A percentile compares a stretch with the other conserved stretches of the same genome.
Conservation (phyloP, 208 protist species). For the Trichomonas tenax region DNA sequence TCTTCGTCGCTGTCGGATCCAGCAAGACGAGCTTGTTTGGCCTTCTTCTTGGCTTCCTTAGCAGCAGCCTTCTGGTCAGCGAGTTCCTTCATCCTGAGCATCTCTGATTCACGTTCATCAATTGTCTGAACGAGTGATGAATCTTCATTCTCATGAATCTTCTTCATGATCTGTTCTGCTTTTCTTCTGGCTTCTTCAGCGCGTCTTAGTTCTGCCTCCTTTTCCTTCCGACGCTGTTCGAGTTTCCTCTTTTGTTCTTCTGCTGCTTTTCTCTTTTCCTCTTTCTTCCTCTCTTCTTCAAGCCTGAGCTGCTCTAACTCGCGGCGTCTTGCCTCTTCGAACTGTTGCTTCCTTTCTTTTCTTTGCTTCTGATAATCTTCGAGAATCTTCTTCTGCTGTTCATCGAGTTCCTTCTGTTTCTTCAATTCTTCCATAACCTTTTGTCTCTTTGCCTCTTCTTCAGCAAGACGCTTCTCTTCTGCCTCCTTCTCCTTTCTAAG, state of each 20-base stretch:
- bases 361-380: not conserved
- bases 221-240: not conserved
- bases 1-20: too few relatives aligned
- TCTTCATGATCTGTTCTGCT: not conserved
- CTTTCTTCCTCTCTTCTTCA: not conserved
- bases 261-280: not conserved
- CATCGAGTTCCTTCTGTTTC: not conserved
- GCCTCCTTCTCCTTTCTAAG: not conserved
- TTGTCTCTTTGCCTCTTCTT: not conserved
- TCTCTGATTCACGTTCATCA: not conserved
- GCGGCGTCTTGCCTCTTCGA: not conserved
- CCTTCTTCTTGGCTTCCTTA: not conserved
- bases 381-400: not conserved
- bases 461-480: not conserved
- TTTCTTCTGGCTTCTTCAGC: not conserved
- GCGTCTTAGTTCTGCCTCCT: not conserved
- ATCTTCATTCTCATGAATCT: not conserved
- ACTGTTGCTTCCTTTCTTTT: not conserved
- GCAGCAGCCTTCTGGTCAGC: not conserved
- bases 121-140: not conserved
- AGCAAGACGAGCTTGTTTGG: not conserved
- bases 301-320: not conserved
- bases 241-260: not conserved
- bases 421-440: not conserved
- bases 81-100: not conserved